Evolutionary conservation across 441 rosid genomes (phyloP), one percentile per base, ranked within the genome.

Genomic region (Jatropha multifida): DNA sequence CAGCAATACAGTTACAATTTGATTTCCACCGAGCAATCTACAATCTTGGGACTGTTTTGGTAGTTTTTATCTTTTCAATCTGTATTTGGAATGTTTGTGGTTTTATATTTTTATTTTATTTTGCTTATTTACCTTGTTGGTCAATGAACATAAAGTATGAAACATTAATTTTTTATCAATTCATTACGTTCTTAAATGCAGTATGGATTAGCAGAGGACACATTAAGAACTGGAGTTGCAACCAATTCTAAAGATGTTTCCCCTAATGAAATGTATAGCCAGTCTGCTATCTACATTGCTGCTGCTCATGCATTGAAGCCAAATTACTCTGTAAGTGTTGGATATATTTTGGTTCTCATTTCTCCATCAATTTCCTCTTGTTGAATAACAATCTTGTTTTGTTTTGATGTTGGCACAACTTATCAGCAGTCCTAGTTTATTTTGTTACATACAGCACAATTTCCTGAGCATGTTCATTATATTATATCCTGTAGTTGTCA

Each of bases 181-280:
- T 62, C 73, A 40, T 69, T 73, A 51, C 69, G 46, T 68, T 59
- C 49, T 58, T 66, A 38, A 71, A 73, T 82, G 76, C 92, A 96
- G 99, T 94, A 96, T 88, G 99, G 97, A 73, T 89, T 96, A 81
- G 99, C 99, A 38, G 99, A 94, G 85, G 99, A 96, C 87, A 94
- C 97, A 27, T 81, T 92, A 78, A 85, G 98, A 87, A 81, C 96
- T 3, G 96, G 97, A 70, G 94, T 89, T 75, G 81, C 90, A 51
- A 76, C 85, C 54, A 90, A 85, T 76, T 78, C 89, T 59, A 92
- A 89, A 78, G 92, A 94, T 64, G 84, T 91, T 81, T 87, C 92
- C 69, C 97, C 96, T 14, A 89, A 91, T 86, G 99, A 94, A 84
- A 77, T 94, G 79, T 96, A 94, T 75, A 88, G 98, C 85, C 99